Conservation (phyloP, 805 yeast species). For the Saturnispora hagleri region DNA sequence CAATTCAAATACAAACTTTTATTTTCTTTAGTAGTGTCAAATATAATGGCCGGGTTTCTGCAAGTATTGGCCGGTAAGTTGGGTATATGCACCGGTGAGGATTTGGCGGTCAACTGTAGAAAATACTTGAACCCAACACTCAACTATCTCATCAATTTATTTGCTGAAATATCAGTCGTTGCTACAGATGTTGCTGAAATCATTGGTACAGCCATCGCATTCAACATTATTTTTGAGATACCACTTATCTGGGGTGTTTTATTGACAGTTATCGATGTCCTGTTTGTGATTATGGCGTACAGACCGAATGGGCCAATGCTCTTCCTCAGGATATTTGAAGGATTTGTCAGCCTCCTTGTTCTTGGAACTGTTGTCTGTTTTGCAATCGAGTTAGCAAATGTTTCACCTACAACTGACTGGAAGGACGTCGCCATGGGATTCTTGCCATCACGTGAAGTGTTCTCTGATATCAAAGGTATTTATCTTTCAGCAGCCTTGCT, state of each 20-base stretch:
- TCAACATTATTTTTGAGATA: conserved; percentile 70
- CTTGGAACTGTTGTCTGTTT: conserved; percentile 80
- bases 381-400: conserved; percentile 64
- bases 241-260: conserved; percentile 81
- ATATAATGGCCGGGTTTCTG: conserved; percentile 76
- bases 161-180: conserved; percentile 85
- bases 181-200: conserved; percentile 97
- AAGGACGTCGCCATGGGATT: conserved; percentile 62
- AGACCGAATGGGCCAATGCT: conserved; percentile 75
- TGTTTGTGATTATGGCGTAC: conserved; percentile 80
- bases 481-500: conserved; percentile 76
- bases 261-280: conserved; percentile 76
- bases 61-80: conserved; percentile 80
- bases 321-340: conserved; percentile 72
- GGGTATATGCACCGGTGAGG: conserved; percentile 92
- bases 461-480: conserved; percentile 54
- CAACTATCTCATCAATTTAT: conserved; percentile 53
- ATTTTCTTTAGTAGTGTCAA: conserved; percentile 71
- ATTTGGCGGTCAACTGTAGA: conserved; percentile 80
- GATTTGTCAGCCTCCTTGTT: conserved; percentile 69
- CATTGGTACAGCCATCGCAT: conserved; percentile 93
- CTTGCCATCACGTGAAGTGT: conserved; percentile 38
- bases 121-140: conserved; percentile 57
- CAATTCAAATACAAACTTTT: conserved; percentile 64
- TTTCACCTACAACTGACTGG: conserved; percentile 45